These are phyloP conservation scores for Colletotrichum gloeosporioides DNA, from an alignment of 2,329 filamentous ascomycete species.

Conservation along the genomic window DNA sequence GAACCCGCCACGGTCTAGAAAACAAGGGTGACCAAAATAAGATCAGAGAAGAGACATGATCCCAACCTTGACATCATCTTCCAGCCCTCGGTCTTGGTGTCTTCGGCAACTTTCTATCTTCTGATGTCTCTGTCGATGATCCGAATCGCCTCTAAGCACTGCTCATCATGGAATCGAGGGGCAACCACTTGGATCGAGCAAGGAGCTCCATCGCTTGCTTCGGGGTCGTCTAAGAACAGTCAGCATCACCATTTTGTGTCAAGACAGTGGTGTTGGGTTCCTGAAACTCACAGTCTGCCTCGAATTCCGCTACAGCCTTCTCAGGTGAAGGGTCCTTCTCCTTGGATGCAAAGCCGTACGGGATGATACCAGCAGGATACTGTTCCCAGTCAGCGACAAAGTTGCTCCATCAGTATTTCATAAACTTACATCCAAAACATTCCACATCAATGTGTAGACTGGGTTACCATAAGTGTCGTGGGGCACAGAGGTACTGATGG, in stretches of 20 bases:
- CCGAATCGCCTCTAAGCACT: slow-evolving; percentile 38
- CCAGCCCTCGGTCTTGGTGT: neutral
- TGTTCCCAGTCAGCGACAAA: slow-evolving; percentile 21
- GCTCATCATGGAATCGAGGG: slow-evolving; percentile 52
- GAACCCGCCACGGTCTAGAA: neutral
- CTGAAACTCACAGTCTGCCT: slow-evolving; percentile 37
- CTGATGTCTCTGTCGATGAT: slow-evolving; percentile 31
- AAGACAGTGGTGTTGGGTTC: neutral
- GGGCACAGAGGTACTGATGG: slow-evolving; percentile 54
- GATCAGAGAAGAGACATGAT: neutral
- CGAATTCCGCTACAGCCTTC: slow-evolving; percentile 31
- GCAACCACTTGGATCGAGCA: slow-evolving; percentile 52
- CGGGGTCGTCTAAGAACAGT: slow-evolving; percentile 40
- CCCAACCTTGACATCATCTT: neutral
- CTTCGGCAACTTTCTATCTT: neutral
- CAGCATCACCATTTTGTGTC: neutral
- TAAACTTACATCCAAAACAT: slow-evolving; percentile 53
- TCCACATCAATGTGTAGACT: slow-evolving; percentile 54
- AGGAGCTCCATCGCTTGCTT: slow-evolving; percentile 45
- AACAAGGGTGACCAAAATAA: neutral
- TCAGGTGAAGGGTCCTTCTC: slow-evolving; percentile 36
- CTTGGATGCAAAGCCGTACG: slow-evolving; percentile 46
- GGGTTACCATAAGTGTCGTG: slow-evolving; percentile 55
- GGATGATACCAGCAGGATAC: slow-evolving; percentile 57
- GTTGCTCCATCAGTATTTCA: neutral